These are phyloP conservation scores for Penicillium cataractarum DNA, from an alignment of 495 filamentous ascomycete species.

Conservation along the genomic window DNA sequence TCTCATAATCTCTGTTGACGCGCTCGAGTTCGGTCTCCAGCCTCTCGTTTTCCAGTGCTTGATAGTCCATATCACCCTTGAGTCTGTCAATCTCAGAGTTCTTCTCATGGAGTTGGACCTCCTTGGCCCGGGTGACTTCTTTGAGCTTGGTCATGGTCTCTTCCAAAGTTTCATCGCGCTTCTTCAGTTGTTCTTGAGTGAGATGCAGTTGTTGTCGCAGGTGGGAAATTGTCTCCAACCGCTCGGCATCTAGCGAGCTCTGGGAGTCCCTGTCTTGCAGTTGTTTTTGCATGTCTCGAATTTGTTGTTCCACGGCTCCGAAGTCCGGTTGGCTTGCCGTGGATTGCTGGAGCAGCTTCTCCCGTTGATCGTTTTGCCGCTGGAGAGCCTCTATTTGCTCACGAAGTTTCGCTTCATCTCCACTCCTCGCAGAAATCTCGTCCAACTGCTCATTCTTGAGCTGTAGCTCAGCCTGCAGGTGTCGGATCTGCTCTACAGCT, in stretches of 20 bases:
- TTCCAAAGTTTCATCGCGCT: conserved; percentile 42
- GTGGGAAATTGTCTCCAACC: conserved; percentile 41
- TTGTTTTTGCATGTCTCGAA: conserved; percentile 41
- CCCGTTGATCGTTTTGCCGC: conserved; percentile 37
- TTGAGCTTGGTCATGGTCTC: conserved; percentile 42
- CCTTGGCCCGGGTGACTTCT: conserved; percentile 40
- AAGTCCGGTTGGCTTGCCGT: conserved; percentile 27
- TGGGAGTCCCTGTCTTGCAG: conserved; percentile 33
- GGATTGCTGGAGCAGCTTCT: conserved; percentile 31
- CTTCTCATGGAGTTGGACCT: conserved; percentile 43
- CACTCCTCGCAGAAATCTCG: conserved; percentile 30
- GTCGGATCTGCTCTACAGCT: conserved; percentile 43
- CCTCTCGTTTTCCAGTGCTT: conserved; percentile 38
- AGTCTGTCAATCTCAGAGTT: conserved; percentile 49
- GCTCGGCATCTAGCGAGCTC: conserved; percentile 33
- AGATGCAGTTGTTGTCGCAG: conserved; percentile 45
- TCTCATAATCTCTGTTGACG: conserved; percentile 36
- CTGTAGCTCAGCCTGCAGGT: conserved; percentile 44
- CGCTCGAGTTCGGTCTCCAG: conserved; percentile 43
- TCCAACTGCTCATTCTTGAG: conserved; percentile 37
- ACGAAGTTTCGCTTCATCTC: conserved; percentile 33
- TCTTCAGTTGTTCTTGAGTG: conserved; percentile 43
- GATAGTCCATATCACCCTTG: conserved; percentile 39
- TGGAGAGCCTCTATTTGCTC: conserved; percentile 40
- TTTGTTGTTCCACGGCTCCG: conserved; percentile 36